Conservation (phyloP, 2,329 filamentous ascomycete genomes). For the Sphaerostilbella broomeana region DNA sequence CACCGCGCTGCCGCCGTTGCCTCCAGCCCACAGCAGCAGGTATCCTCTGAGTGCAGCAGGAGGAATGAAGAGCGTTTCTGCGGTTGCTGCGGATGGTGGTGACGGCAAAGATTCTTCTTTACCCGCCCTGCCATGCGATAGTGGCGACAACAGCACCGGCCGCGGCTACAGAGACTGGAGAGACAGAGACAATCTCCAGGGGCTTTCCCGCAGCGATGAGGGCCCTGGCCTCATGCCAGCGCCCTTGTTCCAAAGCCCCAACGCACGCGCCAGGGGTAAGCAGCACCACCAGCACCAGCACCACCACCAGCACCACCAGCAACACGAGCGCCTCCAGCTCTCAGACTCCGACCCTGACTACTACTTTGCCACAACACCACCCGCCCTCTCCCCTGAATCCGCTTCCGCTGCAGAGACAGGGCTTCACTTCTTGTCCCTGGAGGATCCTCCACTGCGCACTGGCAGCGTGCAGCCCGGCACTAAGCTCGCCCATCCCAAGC, state of each 20-base stretch:
- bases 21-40: background rate
- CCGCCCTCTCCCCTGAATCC: background rate
- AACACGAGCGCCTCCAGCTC: background rate
- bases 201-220: too few relatives aligned
- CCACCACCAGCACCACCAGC: background rate
- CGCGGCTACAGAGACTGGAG: constrained; percentile 1
- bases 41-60: too few relatives aligned
- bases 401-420: background rate
- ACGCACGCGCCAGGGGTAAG: constrained; percentile 12
- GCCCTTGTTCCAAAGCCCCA: constrained; percentile 11
- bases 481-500: constrained; percentile 32
- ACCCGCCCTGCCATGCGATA: too few relatives aligned
- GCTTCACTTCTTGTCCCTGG: constrained; percentile 1
- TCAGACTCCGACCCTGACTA: background rate
- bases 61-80: background rate
- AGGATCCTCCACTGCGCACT: constrained; percentile 26
- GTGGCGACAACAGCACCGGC: too few relatives aligned
- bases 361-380: too few relatives aligned
- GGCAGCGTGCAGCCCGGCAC: constrained; percentile 40
- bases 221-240: constrained; percentile 11
- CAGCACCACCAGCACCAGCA: constrained; percentile 6
- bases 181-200: background rate
- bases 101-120: too few relatives aligned
- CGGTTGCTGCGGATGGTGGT: background rate
- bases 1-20: background rate